These are phyloP conservation scores for Colletotrichum endophyticum DNA, from an alignment of 2,329 filamentous ascomycete species.

Conservation along the genomic window DNA sequence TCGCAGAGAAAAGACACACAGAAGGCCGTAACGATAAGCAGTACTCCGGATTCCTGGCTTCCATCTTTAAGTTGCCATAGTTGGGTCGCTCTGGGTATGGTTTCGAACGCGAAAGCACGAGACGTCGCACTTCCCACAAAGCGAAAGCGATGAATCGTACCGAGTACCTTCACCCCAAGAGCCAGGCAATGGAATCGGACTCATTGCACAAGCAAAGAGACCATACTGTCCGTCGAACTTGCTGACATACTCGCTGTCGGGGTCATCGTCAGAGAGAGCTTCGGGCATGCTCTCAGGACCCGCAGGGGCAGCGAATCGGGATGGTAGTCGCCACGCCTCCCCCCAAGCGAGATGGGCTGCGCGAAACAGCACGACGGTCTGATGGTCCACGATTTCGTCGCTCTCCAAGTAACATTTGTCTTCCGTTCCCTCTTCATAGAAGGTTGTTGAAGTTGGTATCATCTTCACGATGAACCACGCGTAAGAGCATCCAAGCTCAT, in stretches of 20 bases:
- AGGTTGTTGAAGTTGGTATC: not conserved
- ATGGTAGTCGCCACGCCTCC: not conserved
- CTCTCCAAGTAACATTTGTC: too few species aligned
- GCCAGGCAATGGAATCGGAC: not conserved
- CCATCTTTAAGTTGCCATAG: too few species aligned
- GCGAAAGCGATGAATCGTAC: not conserved
- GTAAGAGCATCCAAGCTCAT: too few species aligned
- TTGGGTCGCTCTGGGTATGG: too few species aligned
- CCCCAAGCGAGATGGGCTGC: not conserved
- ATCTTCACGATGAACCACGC: not conserved
- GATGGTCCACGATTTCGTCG: too few species aligned
- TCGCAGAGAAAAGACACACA: too few species aligned
- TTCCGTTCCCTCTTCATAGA: too few species aligned
- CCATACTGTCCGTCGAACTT: not conserved
- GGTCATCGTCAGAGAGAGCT: not conserved
- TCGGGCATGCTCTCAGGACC: fast-evolving
- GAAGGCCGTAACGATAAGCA: too few species aligned
- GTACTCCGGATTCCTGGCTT: fast-evolving
- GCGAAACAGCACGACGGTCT: too few species aligned
- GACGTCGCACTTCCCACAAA: not conserved
- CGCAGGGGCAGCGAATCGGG: not conserved
- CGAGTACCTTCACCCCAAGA: not conserved
- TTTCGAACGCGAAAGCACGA: not conserved
- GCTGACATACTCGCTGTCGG: not conserved
- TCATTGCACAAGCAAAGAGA: not conserved